Evolutionary conservation across 306 rosid species (phyloP).

Genomic region (Vicia villosa): DNA sequence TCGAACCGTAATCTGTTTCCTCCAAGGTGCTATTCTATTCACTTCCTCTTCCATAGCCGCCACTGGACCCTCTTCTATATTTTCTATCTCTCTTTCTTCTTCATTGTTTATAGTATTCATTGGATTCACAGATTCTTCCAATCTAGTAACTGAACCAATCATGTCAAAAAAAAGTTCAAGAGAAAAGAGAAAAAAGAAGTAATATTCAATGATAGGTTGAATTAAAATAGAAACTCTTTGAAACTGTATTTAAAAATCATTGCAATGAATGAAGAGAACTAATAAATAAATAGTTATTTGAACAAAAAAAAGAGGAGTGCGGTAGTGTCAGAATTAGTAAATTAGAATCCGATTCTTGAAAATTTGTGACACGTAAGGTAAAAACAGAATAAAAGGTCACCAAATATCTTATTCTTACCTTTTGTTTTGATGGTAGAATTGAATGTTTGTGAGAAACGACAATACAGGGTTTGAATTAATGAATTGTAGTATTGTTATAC

Average conservation of each 20-base stretch:
- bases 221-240: not conserved
- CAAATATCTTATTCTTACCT: not conserved
- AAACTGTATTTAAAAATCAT: not conserved
- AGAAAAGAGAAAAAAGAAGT: not conserved
- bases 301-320: not conserved
- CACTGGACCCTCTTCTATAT: conserved; percentile 48
- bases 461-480: too few relatives aligned
- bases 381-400: not conserved
- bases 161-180: not conserved
- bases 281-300: not conserved
- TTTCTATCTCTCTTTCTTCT: conserved; percentile 47
- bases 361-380: not conserved
- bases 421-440: not conserved
- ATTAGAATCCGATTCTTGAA: not conserved
- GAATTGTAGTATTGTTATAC: too few relatives aligned
- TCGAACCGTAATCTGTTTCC: conserved; percentile 71
- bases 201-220: conserved; percentile 15
- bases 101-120: conserved; percentile 46
- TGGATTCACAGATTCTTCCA: conserved; percentile 28
- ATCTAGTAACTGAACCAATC: conserved; percentile 27
- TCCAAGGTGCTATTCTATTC: conserved; percentile 69
- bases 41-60: conserved; percentile 54
- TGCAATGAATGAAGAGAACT: not conserved
- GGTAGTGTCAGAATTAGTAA: not conserved
- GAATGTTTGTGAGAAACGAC: not conserved